Conservation (phyloP, 2,329 filamentous ascomycete species). For the Zymoseptoria passerinii region DNA sequence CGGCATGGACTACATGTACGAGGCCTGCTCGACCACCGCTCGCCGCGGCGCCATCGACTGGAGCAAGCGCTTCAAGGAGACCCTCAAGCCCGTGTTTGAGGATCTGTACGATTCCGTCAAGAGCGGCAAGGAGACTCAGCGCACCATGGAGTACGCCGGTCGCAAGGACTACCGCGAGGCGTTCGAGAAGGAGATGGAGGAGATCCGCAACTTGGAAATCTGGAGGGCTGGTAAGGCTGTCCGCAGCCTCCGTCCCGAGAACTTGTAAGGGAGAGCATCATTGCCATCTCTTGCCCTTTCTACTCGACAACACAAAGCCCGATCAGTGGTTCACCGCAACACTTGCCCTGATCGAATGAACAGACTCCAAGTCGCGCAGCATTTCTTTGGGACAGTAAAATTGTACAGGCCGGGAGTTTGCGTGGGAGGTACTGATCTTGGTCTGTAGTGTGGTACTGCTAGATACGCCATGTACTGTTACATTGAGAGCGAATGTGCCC, state of each 20-base stretch:
- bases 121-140: conserved; percentile 87
- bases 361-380: neutral
- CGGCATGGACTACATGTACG: conserved; percentile 99
- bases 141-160: conserved; percentile 94
- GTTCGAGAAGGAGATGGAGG: conserved; percentile 97
- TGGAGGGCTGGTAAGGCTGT: conserved; percentile 98
- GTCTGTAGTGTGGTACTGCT: neutral
- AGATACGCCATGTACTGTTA: neutral
- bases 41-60: conserved; percentile 98
- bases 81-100: conserved; percentile 98
- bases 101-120: conserved; percentile 88
- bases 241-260: conserved; percentile 43
- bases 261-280: conserved; percentile 18
- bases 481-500: no score
- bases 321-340: neutral
- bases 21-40: conserved; percentile 97
- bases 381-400: neutral
- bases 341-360: neutral
- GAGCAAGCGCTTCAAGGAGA: conserved; percentile 94
- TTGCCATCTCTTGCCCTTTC: neutral
- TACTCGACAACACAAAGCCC: neutral
- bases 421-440: neutral
- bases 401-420: neutral
- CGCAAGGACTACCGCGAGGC: conserved; percentile 93
- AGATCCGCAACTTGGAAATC: conserved; percentile 97